Conservation (phyloP, 2,329 filamentous ascomycete species). For the Tetracladium maxilliforme region DNA sequence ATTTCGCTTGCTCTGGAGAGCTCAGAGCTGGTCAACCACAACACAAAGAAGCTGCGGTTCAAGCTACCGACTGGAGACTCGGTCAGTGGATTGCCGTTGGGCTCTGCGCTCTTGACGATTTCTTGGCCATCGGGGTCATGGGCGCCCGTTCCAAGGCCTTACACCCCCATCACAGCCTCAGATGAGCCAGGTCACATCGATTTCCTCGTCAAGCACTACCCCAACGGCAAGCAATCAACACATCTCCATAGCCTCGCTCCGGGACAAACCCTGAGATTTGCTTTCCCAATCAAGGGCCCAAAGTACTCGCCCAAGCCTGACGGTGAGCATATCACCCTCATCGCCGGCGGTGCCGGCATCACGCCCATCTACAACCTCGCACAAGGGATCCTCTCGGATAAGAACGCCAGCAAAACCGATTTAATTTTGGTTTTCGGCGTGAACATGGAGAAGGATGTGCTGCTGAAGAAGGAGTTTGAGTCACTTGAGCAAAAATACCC, state of each 20-base stretch:
- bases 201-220: constrained; percentile 54
- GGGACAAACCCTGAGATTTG: constrained; percentile 44
- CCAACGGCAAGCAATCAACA: constrained; percentile 45
- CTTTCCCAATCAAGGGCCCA: constrained; percentile 34
- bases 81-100: constrained; percentile 31
- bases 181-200: constrained; percentile 44
- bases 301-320: constrained; percentile 37
- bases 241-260: constrained; percentile 52
- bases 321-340: constrained; percentile 38
- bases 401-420: constrained; percentile 46
- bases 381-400: constrained; percentile 43
- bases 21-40: constrained; percentile 37
- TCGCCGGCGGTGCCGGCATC: constrained; percentile 60
- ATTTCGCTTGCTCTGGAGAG: too few relatives aligned
- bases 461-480: constrained; percentile 40
- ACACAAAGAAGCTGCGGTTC: constrained; percentile 43
- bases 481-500: constrained; percentile 31
- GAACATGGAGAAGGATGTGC: constrained; percentile 47
- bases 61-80: constrained; percentile 30
- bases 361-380: constrained; percentile 55
- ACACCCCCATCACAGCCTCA: constrained; percentile 42
- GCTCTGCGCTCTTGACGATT: constrained; percentile 44
- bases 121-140: constrained; percentile 40
- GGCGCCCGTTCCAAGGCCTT: constrained; percentile 47
- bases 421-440: constrained; percentile 55